Conservation (phyloP, 306 rosid species). For the Dalbergia oliveri region DNA sequence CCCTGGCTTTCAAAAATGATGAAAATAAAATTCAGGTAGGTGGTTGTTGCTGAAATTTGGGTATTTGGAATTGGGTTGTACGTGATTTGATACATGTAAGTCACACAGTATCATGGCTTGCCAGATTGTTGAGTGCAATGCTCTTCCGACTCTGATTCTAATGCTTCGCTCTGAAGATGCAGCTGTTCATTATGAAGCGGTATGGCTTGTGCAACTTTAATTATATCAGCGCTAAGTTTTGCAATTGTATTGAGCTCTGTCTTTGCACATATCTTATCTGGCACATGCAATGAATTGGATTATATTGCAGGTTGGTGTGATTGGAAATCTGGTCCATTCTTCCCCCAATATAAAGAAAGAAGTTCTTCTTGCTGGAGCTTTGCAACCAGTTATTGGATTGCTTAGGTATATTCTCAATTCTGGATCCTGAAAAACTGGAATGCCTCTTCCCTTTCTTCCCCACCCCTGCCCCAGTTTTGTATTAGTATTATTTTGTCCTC, state of each 20-base stretch:
- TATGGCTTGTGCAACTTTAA: constrained; percentile 49
- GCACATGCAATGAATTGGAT: constrained; percentile 48
- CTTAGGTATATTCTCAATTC: constrained; percentile 67
- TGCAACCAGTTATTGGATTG: constrained; percentile 97
- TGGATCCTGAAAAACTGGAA: constrained; percentile 36
- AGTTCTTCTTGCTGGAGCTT: constrained; percentile 95
- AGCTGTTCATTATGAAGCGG: constrained; percentile 99
- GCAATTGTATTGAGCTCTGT: constrained; percentile 21
- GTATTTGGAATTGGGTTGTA: constrained; percentile 16
- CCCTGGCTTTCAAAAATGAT: constrained; percentile 93
- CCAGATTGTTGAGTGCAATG: constrained; percentile 99
- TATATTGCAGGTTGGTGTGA: constrained; percentile 91
- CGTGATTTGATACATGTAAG: constrained; percentile 17
- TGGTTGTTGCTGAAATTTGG: constrained; percentile 34
- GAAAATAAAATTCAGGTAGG: constrained; percentile 95
- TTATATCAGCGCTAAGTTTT: constrained; percentile 37
- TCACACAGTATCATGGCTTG: constrained; percentile 40
- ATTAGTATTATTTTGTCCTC: constrained; percentile 8
- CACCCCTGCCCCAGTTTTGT: not conserved
- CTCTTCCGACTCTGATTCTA: constrained; percentile 95
- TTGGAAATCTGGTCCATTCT: constrained; percentile 97
- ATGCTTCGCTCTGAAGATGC: constrained; percentile 97
- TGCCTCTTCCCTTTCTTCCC: not conserved
- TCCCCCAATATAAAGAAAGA: constrained; percentile 97
- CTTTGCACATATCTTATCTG: constrained; percentile 37